phyloP scores from a whole-genome alignment of 441 rosid genomes.

The Gossypium laxum region DNA sequence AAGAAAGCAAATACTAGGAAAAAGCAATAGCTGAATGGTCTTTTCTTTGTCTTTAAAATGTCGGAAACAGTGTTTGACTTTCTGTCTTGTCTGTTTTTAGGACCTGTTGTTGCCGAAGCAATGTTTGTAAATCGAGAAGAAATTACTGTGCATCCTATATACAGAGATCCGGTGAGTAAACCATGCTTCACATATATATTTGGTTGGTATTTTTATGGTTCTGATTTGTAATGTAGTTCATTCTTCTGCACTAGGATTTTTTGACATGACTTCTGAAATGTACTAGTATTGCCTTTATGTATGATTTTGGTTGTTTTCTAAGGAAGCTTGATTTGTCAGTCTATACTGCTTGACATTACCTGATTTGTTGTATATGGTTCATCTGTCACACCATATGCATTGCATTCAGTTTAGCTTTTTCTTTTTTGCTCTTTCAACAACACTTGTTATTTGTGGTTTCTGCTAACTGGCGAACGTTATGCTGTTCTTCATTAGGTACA shows the following conservation, averaged over 20 bases:
- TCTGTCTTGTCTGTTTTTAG: conserved; percentile 29
- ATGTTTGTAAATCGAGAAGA: conserved; percentile 90
- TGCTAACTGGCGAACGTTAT: conserved; percentile 19
- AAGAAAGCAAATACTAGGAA: background rate
- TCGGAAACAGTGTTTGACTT: background rate
- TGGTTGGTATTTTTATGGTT: background rate
- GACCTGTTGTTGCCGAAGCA: conserved; percentile 93
- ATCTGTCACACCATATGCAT: background rate
- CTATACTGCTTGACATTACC: background rate
- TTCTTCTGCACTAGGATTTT: background rate
- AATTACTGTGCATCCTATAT: conserved; percentile 69
- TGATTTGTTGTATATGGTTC: background rate
- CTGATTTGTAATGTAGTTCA: background rate
- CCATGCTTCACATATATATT: conserved; percentile 14
- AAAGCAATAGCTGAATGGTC: background rate
- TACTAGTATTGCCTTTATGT: background rate
- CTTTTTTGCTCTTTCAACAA: background rate
- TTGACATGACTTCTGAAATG: background rate
- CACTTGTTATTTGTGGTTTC: background rate
- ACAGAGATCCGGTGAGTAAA: conserved; percentile 82
- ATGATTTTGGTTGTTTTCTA: conserved; percentile 2
- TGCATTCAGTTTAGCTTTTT: background rate
- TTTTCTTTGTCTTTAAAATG: background rate
- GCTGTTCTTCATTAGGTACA: conserved; percentile 56
- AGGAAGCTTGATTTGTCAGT: background rate